Evolutionary conservation across 202 grass and related monocot genomes (phyloP), one percentile per base, ranked within the genome.

Genomic region (Musa balbisiana): DNA sequence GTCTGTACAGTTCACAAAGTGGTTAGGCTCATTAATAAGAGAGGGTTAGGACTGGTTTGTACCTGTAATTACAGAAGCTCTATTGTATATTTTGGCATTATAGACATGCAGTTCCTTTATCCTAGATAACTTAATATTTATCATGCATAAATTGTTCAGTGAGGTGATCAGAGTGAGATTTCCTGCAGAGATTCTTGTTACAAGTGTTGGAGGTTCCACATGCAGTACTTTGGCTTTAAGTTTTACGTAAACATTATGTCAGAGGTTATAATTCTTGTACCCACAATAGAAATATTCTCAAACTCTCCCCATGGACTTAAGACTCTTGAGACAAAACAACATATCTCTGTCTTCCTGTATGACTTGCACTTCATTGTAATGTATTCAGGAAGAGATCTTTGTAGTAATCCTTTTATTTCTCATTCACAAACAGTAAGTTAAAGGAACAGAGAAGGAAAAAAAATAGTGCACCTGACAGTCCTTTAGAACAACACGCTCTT

Each of bases 391-490:
- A 43, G 33, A 43, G 33, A 43, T 0, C 6, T 17, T 69, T 51
- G 12, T 50, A 8, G 9, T 2, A 26, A 43, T 43, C 33, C 1
- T 69, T 69, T n/a, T n/a, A 20, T 33, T n/a, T 16, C 33, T 69
- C n/a, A 17, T 50, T 69, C 17, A 20, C 51, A 54, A 52, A 9
- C 26, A 21, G 17, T 55, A 55, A 11, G 86, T 89, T 76, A 69
- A 87, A 89, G 71, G 87, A 84, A 79, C 84, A 89, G 22, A 55
- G 58, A 62, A 6, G n/a, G 24, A 73, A 55, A 23, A 27, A 27
- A 29, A 52, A 73, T 8, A 55, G 23, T 16, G 27, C 12, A 74
- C 72, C 51, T 74, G 72, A 24, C 72, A 74, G 10, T 74, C 72
- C 72, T 74, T 74, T 8, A 74, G 56, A 91, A 56, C 23, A 74